Conservation (phyloP, 176 grass and related monocot genomes). For the Saccharum officinarum region DNA sequence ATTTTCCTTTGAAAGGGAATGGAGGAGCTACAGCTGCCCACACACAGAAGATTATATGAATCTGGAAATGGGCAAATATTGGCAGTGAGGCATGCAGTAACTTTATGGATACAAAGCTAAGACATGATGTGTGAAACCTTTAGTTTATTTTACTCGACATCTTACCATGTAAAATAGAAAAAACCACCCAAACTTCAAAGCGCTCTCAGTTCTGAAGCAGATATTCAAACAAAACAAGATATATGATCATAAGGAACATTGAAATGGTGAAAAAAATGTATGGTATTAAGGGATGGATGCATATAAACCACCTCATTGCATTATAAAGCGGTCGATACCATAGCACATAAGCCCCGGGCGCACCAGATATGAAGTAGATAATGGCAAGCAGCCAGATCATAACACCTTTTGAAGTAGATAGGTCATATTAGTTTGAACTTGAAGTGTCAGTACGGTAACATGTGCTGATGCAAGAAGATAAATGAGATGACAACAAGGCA, state of each 20-base stretch:
- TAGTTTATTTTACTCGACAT: neutral
- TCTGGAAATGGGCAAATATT: constrained; percentile 45
- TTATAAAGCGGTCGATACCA: constrained; percentile 97
- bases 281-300: constrained; percentile 4
- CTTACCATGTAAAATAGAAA: constrained; percentile 94
- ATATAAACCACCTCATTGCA: constrained; percentile 73
- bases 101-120: constrained; percentile 8
- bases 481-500: neutral
- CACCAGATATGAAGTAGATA: constrained; percentile 96
- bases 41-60: constrained; percentile 94
- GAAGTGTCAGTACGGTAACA: neutral
- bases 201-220: constrained; percentile 80
- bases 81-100: neutral
- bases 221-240: constrained; percentile 21
- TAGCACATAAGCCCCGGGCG: constrained; percentile 84
- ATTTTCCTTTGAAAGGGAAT: constrained; percentile 98
- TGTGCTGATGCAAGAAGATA: constrained; percentile 14
- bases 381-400: constrained; percentile 95
- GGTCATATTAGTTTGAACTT: constrained; percentile 14
- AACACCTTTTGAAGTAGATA: constrained; percentile 57
- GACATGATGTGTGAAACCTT: neutral
- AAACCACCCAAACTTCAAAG: constrained; percentile 99
- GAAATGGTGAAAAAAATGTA: neutral
- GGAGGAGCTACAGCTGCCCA: constrained; percentile 89
- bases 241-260: constrained; percentile 15